Conservation (phyloP, 2,329 filamentous ascomycete species). For the Colletotrichum karsti region DNA sequence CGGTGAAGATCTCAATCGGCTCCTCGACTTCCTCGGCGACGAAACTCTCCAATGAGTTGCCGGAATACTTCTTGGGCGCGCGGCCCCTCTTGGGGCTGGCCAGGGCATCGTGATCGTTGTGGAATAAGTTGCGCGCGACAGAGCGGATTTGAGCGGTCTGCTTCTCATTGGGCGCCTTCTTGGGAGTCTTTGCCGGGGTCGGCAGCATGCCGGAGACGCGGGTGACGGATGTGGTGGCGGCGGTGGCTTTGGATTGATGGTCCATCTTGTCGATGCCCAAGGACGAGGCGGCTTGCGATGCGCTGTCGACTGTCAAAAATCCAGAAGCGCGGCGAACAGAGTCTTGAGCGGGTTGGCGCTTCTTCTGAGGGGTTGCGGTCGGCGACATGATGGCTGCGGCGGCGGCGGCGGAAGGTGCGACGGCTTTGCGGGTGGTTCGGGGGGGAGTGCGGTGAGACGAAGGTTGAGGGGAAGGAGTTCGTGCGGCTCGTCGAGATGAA, state of each 20-base stretch:
- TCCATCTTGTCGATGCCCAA: constrained; percentile 43
- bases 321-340: constrained; percentile 56
- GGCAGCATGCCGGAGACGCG: constrained; percentile 68
- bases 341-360: constrained; percentile 55
- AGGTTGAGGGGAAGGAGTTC: constrained; percentile 63
- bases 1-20: constrained; percentile 78
- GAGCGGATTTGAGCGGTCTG: constrained; percentile 59
- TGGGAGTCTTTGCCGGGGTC: constrained; percentile 81
- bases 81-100: constrained; percentile 67
- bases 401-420: constrained; percentile 30
- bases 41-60: constrained; percentile 66
- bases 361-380: constrained; percentile 49
- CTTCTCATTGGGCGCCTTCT: constrained; percentile 65
- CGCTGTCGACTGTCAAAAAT: constrained; percentile 52
- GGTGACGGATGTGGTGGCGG: constrained; percentile 35
- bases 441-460: constrained; percentile 46
- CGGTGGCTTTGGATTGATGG: background rate
- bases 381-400: constrained; percentile 36
- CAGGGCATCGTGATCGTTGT: constrained; percentile 64
- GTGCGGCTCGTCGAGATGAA: constrained; percentile 60
- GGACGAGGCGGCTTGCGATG: constrained; percentile 51
- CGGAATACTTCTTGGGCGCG: constrained; percentile 63
- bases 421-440: constrained; percentile 41
- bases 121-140: constrained; percentile 70
- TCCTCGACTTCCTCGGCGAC: constrained; percentile 62